Base-by-base conservation (phyloP, 1,284 basidiomycete genomes). In the Sporisorium reilianum region DNA sequence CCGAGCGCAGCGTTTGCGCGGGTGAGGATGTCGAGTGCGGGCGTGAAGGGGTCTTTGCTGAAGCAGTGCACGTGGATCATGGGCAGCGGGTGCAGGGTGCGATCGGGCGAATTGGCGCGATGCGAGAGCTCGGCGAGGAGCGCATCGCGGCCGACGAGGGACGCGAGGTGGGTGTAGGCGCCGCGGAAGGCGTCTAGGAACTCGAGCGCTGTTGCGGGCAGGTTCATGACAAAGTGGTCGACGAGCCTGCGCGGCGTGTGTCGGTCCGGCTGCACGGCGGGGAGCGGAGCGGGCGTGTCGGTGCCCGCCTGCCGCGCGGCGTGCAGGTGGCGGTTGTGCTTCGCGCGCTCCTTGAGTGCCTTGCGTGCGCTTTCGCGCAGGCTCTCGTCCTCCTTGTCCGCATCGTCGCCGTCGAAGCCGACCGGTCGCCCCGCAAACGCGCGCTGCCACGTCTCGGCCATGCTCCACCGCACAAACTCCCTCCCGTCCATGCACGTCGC, bases 1-100 rank as follows among this genome's bases (percentile, higher is more conserved):
- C 64, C 65, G 3, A 83, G 62, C 0, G 75, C 69, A 3, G 36
- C 22, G 40, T 78, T 84, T 18, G 80, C 82, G 7, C 80, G 78
- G 14, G 26, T 52, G 38, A 75, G 69, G 53, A 83, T 79, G 42
- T 84, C 83, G 30, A 65, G 57, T 6, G 59, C 70, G 0, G 82
- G 79, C 10, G 55, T 44, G 49, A 80, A 75, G 10, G 82, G 63
- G 40, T 95, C 92, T 68, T 94, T 91, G 40, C 94, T 95, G 85
- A 99, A 99, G 86, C 95, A 98, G 85, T 99, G 92, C 68, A 94
- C 95, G 84, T 99, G 97, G 9, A 99, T 88, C 88, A 94, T 89
- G 0, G 97, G 96, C 2, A 9, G 14, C 0, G 42, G 1, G 5
- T 10, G 30, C 94, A 90, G 22, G 9, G 64, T 55, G 18, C 55